Base-by-base conservation (phyloP, 140 eudicot genomes). In the Erigeron philadelphicus region DNA sequence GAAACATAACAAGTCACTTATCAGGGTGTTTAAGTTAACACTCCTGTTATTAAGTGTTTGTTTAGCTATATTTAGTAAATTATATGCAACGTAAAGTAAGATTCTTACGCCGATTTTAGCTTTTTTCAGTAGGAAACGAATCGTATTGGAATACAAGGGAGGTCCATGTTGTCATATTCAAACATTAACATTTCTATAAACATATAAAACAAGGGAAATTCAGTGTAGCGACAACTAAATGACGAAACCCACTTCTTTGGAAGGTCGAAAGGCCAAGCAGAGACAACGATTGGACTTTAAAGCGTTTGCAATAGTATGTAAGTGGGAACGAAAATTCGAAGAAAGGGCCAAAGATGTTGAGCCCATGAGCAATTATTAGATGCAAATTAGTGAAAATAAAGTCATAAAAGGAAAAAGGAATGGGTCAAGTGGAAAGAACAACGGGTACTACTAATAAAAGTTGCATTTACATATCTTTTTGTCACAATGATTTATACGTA, bases 321-420 rank as follows among this genome's bases (percentile, higher is more conserved):
- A 72, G 82, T 72, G 78, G 78, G 61, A 57, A 77, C 58, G 69
- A 72, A 78, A 66, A 48, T 56, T 66, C 59, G 43, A 77, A 40
- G 54, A 18, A 61, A 48, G 75, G 80, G 48, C 75, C 75, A 76
- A 64, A 78, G 66, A 49, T 41, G 72, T 58, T 23, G 72, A 62
- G 54, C 70, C 81, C 74, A 65, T 77, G 68, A 72, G 78, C 81
- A 78, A 78, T 78, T 57, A 78, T 78, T 78, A 66, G 82, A 78
- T 66, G 78, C 50, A 48, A 70, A 75, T 70, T 76, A 76, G 81
- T 76, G 76, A 76, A 72, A 31, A 2, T 31, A 31, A 31, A 78
- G 82, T 69, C 58, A 16, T 50, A 16, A 77, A 77, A 78, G 49
- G 82, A 53, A 71, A 78, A 72, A 72, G 65, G 61, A 66, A 72